phyloP scores from a whole-genome alignment of 2,329 filamentous ascomycete species.

The Phoma sp. region DNA sequence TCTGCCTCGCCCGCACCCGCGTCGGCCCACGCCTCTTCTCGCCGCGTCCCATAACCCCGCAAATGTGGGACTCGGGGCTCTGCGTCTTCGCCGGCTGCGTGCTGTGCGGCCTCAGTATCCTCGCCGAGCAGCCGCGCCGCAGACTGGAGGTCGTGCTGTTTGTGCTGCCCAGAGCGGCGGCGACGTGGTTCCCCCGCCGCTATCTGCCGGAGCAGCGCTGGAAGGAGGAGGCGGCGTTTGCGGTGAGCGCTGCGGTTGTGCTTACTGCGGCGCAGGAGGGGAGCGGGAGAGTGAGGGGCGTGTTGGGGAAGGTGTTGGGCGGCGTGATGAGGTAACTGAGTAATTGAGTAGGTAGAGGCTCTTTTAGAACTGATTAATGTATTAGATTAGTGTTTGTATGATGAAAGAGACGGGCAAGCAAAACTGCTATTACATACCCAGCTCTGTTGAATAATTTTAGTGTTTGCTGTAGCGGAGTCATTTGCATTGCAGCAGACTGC shows the following conservation, averaged over 20 bases:
- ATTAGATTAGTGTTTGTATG: too few species aligned
- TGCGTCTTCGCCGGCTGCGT: constrained; percentile 75
- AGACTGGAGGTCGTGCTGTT: constrained; percentile 80
- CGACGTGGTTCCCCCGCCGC: constrained; percentile 73
- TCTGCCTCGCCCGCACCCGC: constrained; percentile 77
- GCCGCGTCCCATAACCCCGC: constrained; percentile 57
- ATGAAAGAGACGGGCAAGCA: too few species aligned
- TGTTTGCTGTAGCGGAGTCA: too few species aligned
- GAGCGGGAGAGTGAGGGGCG: constrained; percentile 33
- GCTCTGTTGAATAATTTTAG: too few species aligned
- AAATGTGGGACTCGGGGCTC: constrained; percentile 66
- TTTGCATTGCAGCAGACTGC: too few species aligned
- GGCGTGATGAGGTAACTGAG: constrained; percentile 22
- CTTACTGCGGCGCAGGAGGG: constrained; percentile 38
- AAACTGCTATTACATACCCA: too few species aligned
- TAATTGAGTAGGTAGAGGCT: too few species aligned
- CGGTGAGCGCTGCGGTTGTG: constrained; percentile 39
- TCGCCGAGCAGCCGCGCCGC: constrained; percentile 70
- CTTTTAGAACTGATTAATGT: too few species aligned
- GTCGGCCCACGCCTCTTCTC: constrained; percentile 73
- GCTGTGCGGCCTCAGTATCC: constrained; percentile 81
- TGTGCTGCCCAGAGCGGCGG: constrained; percentile 77
- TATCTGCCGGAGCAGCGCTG: constrained; percentile 56
- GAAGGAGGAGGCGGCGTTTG: constrained; percentile 41
- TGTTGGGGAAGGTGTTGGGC: constrained; percentile 36